Evolutionary conservation across 116 monocot species (phyloP).

Genomic region (Cymodocea nodosa): DNA sequence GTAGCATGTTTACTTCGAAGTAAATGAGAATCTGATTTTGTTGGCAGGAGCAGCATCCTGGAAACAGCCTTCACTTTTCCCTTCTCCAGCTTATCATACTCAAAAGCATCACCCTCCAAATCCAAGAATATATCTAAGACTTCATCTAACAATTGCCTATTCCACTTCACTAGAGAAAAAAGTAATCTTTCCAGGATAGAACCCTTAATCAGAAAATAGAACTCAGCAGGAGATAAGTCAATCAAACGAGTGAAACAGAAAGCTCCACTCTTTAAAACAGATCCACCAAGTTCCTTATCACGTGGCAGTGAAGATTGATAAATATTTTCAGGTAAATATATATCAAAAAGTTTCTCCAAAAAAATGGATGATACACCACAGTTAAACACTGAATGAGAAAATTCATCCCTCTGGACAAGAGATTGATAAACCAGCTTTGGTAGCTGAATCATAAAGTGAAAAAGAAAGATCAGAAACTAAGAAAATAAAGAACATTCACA

Average conservation of each 20-base stretch:
- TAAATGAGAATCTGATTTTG: constrained; percentile 47
- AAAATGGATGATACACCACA: constrained; percentile 15
- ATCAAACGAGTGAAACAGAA: constrained; percentile 87
- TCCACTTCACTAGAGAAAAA: constrained; percentile 45
- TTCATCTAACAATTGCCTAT: constrained; percentile 43
- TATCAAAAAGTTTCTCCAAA: constrained; percentile 41
- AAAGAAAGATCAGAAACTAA: not conserved
- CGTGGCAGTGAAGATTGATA: constrained; percentile 32
- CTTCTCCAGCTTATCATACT: constrained; percentile 26
- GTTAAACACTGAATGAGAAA: constrained; percentile 22
- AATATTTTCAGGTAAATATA: constrained; percentile 61
- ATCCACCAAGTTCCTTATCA: constrained; percentile 9
- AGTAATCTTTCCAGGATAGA: constrained; percentile 59
- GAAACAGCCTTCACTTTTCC: constrained; percentile 59
- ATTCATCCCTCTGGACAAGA: constrained; percentile 17
- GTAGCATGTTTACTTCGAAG: constrained; percentile 50
- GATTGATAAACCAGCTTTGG: constrained; percentile 76
- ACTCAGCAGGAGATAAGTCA: constrained; percentile 62
- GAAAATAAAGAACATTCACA: not conserved
- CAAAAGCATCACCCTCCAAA: constrained; percentile 26
- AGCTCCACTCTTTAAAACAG: constrained; percentile 20
- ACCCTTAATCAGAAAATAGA: constrained; percentile 64
- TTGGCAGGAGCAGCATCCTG: constrained; percentile 57
- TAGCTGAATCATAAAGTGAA: constrained; percentile 30
- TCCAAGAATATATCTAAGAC: constrained; percentile 51